Evolutionary conservation across 306 rosid genomes (phyloP).

Genomic region (Cercis canadensis): DNA sequence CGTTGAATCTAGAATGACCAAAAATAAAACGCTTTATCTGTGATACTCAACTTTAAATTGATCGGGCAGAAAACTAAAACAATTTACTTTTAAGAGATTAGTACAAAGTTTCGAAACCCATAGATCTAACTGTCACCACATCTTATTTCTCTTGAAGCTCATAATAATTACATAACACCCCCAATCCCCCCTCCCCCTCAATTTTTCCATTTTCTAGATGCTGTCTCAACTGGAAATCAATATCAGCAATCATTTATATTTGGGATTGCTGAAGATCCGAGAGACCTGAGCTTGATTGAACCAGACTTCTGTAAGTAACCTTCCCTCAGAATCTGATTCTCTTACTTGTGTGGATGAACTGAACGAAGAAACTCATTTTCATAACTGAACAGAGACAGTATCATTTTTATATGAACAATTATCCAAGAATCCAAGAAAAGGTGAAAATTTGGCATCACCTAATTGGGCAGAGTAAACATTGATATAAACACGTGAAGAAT

Average conservation of each 20-base stretch:
- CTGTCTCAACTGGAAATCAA: conserved; percentile 9
- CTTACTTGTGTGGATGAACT: conserved; percentile 7
- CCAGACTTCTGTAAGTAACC: not conserved
- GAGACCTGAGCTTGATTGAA: conserved; percentile 6
- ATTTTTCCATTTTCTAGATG: conserved; percentile 6
- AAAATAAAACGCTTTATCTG: too few relatives aligned
- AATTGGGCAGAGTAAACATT: conserved; percentile 46
- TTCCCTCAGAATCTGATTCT: conserved; percentile 15
- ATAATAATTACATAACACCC: conserved; percentile 17
- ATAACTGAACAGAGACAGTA: conserved; percentile 25
- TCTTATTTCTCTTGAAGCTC: conserved; percentile 16
- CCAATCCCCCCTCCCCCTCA: not conserved
- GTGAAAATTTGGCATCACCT: conserved; percentile 43
- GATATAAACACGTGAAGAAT: conserved; percentile 56
- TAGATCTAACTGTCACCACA: too few relatives aligned
- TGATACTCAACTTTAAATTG: too few relatives aligned
- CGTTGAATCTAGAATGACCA: too few relatives aligned
- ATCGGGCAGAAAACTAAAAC: not conserved
- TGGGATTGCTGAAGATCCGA: conserved; percentile 10
- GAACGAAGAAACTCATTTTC: conserved; percentile 23
- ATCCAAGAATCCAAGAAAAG: conserved; percentile 18
- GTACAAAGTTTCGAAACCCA: not conserved
- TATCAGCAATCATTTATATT: conserved; percentile 6
- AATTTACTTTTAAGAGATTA: conserved; percentile 4
- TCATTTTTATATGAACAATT: conserved; percentile 46